These are phyloP conservation scores for Hygrocybe coccinea DNA, from an alignment of 768 basidiomycete genomes.

Conservation along the genomic window DNA sequence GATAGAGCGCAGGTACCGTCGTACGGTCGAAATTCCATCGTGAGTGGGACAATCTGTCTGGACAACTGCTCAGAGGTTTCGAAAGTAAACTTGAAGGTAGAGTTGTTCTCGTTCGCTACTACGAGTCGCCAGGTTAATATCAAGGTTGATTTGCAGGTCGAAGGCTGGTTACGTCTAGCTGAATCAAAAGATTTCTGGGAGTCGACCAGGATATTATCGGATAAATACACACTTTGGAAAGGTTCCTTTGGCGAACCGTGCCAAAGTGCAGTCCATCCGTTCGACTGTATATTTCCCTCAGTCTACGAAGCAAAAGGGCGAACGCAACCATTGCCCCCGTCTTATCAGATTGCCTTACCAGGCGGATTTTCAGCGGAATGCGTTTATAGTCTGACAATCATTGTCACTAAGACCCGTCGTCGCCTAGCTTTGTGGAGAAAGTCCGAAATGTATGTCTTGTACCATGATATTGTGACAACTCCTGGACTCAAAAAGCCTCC, in stretches of 20 bases:
- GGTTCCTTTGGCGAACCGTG: conserved; percentile 17
- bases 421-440: neutral
- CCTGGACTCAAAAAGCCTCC: no score
- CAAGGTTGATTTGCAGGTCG: conserved; percentile 38
- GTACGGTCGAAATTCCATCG: conserved; percentile 40
- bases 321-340: conserved; percentile 4
- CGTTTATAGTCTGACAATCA: neutral
- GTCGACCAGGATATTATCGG: conserved; percentile 30
- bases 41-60: conserved; percentile 43
- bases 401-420: neutral
- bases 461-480: neutral
- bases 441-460: neutral
- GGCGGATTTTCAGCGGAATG: neutral
- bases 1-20: conserved; percentile 30
- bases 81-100: conserved; percentile 45
- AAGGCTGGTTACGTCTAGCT: conserved; percentile 39
- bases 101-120: neutral
- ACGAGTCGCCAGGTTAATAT: no score
- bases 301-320: conserved; percentile 7
- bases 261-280: conserved; percentile 22
- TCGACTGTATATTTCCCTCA: conserved; percentile 7
- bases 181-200: conserved; percentile 37
- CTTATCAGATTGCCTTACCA: conserved; percentile 2
- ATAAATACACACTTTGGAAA: conserved; percentile 35
- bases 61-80: conserved; percentile 36